phyloP scores from a whole-genome alignment of 2,329 filamentous ascomycete genomes.

The Pezicula radicicola region DNA sequence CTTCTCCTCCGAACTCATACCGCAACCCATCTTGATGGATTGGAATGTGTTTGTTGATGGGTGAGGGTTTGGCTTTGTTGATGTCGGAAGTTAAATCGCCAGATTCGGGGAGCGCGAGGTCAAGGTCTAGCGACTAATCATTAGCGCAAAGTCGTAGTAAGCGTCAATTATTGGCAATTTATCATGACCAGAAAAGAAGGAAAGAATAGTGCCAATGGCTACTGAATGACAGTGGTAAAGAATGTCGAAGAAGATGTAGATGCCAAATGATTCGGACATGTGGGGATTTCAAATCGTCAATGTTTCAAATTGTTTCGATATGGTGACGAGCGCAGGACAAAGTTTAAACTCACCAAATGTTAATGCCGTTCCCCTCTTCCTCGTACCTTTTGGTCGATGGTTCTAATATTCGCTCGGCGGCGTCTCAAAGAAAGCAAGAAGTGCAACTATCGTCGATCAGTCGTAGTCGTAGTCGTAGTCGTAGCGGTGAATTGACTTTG shows the following conservation, averaged over 20 bases:
- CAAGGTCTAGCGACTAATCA: too few relatives aligned
- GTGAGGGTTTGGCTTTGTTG: neutral
- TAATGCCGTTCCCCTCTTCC: neutral
- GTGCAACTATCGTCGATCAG: too few relatives aligned
- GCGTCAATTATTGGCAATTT: too few relatives aligned
- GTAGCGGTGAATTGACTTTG: too few relatives aligned
- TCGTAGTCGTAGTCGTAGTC: too few relatives aligned
- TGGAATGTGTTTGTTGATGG: conserved; percentile 1
- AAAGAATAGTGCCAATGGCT: neutral
- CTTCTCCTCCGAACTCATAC: conserved; percentile 99
- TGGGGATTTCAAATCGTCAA: neutral
- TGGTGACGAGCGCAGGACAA: neutral
- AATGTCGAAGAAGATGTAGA: neutral
- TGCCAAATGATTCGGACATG: neutral
- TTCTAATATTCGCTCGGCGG: too few relatives aligned
- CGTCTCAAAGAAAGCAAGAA: too few relatives aligned
- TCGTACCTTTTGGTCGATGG: too few relatives aligned
- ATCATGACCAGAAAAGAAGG: too few relatives aligned
- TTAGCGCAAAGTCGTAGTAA: too few relatives aligned
- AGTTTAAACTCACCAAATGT: neutral
- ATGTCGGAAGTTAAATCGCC: neutral
- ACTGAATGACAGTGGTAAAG: neutral
- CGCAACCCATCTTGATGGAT: conserved; percentile 88
- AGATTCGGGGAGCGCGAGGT: neutral
- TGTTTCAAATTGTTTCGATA: neutral